These are phyloP conservation scores for Perkinsus marinus DNA, from an alignment of 169 alveolate genomes.

Conservation along the genomic window DNA sequence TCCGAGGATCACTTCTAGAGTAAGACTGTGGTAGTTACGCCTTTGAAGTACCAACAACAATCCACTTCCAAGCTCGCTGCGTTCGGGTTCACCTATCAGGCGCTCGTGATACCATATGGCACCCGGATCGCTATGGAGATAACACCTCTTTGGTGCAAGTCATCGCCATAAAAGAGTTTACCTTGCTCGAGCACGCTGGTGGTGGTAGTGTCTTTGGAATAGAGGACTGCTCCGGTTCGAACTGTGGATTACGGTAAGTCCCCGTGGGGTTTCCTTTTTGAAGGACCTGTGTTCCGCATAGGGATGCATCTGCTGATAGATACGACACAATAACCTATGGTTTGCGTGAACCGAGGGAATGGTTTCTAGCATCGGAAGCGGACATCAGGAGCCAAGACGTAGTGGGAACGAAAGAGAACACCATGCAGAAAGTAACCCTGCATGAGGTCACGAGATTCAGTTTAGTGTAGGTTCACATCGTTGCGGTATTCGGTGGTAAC, in stretches of 20 bases:
- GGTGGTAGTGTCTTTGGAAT: conserved; percentile 6
- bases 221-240: neutral
- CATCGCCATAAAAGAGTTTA: neutral
- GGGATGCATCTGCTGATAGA: neutral
- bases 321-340: neutral
- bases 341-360: neutral
- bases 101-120: conserved; percentile 58
- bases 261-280: neutral
- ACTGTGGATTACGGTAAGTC: neutral
- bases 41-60: neutral
- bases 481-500: neutral
- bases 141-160: neutral
- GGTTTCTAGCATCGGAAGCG: neutral
- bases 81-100: neutral
- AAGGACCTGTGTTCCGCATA: neutral
- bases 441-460: neutral
- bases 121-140: neutral
- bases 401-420: neutral
- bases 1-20: conserved; percentile 12
- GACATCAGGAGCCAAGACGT: neutral
- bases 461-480: neutral
- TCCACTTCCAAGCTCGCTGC: conserved; percentile 10
- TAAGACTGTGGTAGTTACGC: conserved; percentile 13
- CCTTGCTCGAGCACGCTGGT: conserved; percentile 4
- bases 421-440: neutral